Evolutionary conservation across 306 rosid species (phyloP).

Genomic region (Albizia julibrissin): DNA sequence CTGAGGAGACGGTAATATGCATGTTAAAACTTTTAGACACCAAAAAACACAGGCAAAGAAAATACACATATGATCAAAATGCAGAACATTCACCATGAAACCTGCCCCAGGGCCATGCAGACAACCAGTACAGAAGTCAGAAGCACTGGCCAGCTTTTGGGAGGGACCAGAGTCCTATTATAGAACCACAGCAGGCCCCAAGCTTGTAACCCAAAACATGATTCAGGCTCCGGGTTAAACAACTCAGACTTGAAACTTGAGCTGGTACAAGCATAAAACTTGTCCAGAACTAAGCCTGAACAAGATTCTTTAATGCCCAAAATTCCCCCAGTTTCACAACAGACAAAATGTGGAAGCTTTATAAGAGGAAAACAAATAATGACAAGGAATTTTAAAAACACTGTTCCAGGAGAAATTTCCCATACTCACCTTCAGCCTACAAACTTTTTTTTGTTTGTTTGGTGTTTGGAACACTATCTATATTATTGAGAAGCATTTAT

Average conservation of each 20-base stretch:
- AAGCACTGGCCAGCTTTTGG: conserved; percentile 6
- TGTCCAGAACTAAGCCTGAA: not conserved
- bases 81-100: not conserved
- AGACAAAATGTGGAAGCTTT: not conserved
- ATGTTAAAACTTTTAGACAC: not conserved
- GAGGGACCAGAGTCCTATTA: not conserved
- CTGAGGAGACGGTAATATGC: conserved; percentile 18
- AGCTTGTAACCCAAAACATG: not conserved
- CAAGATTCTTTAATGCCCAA: conserved; percentile 18
- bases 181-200: not conserved
- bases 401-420: not conserved
- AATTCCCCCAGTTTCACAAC: conserved; percentile 22
- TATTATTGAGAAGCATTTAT: not conserved
- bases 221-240: not conserved
- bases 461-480: not conserved
- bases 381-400: conserved; percentile 2
- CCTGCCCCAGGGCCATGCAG: not conserved
- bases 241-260: conserved; percentile 1
- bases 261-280: conserved; percentile 15
- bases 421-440: not conserved
- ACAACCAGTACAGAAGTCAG: not conserved
- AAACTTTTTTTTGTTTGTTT: not conserved
- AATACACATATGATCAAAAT: not conserved
- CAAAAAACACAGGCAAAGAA: not conserved
- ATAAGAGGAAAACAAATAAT: not conserved